Conservation (phyloP, 2,329 filamentous ascomycete genomes). For the Aspergillus sojae region DNA sequence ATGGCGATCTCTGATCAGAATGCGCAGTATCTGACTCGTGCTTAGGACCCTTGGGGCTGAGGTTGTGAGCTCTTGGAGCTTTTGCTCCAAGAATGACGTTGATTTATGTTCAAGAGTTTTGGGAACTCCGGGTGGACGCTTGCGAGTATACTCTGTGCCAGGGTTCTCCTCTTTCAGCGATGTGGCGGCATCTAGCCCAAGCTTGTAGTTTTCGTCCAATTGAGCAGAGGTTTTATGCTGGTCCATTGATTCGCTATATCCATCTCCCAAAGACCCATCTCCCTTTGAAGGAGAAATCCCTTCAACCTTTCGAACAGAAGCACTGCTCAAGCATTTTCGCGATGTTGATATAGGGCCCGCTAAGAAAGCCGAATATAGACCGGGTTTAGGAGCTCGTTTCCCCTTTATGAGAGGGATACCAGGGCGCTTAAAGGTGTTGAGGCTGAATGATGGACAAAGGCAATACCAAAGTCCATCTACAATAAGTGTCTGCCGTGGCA, state of each 20-base stretch:
- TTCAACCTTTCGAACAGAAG: neutral
- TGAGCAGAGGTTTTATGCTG: neutral
- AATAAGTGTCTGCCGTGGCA: conserved; percentile 36
- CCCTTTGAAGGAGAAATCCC: neutral
- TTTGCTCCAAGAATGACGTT: conserved; percentile 31
- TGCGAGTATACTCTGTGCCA: neutral
- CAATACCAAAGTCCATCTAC: conserved; percentile 46
- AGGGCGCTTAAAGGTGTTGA: conserved; percentile 21
- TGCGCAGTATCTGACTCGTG: conserved; percentile 37
- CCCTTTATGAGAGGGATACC: conserved; percentile 13
- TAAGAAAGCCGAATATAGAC: conserved; percentile 1
- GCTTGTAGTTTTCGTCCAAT: neutral
- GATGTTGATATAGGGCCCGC: conserved; percentile 14
- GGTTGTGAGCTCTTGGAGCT: conserved; percentile 30
- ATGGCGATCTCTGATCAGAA: conserved; percentile 42
- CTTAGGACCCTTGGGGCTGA: conserved; percentile 28
- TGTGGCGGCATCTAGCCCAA: neutral
- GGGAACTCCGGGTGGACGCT: conserved; percentile 19
- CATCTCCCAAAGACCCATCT: neutral
- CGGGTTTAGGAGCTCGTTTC: conserved; percentile 14
- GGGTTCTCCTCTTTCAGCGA: neutral
- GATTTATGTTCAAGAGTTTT: conserved; percentile 19
- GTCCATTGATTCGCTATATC: neutral
- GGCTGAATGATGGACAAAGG: conserved; percentile 42
- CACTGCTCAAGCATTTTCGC: conserved; percentile 25